phyloP scores from a whole-genome alignment of 1,284 basidiomycete species.

The Apiotrichum montevideense region DNA sequence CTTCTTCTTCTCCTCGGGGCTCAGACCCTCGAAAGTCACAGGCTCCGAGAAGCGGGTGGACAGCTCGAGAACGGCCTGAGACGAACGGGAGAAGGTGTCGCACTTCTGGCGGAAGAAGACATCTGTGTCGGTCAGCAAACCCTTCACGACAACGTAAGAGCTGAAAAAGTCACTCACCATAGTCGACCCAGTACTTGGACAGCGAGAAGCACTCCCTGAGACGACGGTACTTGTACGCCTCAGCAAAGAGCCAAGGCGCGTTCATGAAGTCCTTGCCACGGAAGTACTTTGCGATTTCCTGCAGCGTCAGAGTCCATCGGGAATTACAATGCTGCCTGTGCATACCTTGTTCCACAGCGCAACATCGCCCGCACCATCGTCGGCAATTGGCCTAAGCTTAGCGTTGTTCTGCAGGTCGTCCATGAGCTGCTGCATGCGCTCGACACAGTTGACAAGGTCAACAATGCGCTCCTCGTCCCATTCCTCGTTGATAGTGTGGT shows the following conservation, averaged over 20 bases:
- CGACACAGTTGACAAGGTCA: conserved; percentile 81
- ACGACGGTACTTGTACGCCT: conserved; percentile 96
- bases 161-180: conserved; percentile 51
- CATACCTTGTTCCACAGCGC: conserved; percentile 87
- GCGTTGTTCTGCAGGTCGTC: conserved; percentile 69
- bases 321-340: conserved; percentile 1
- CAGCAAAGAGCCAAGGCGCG: conserved; percentile 87
- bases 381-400: conserved; percentile 76
- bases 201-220: conserved; percentile 92
- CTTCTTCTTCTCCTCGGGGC: conserved; percentile 56
- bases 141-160: not conserved
- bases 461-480: conserved; percentile 76
- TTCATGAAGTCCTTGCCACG: conserved; percentile 97
- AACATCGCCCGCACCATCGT: conserved; percentile 90
- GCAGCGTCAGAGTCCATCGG: conserved; percentile 1
- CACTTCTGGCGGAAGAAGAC: conserved; percentile 88
- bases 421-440: conserved; percentile 79
- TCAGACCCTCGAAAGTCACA: conserved; percentile 50
- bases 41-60: conserved; percentile 88
- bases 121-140: conserved; percentile 46
- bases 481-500: conserved; percentile 79
- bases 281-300: conserved; percentile 84
- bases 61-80: conserved; percentile 89
- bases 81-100: conserved; percentile 90
- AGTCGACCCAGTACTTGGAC: conserved; percentile 84